Percentiles rank a stretch among this genome's conserved stretches.
phyloP scores from a whole-genome alignment of 257 asterid genomes.

The Henckelia pumila region DNA sequence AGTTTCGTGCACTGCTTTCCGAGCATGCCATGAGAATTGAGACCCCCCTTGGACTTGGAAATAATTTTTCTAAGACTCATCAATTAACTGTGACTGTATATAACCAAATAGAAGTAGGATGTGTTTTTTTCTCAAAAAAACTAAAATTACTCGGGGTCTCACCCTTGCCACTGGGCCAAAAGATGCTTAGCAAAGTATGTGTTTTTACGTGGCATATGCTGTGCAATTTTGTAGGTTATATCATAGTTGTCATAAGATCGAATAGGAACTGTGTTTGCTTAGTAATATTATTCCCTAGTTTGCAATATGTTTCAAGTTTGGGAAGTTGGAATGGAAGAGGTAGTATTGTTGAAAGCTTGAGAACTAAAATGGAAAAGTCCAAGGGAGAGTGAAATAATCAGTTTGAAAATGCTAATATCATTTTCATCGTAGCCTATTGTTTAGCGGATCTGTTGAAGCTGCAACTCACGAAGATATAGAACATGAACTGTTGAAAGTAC shows the following conservation, averaged over 20 bases:
- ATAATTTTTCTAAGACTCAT: neutral
- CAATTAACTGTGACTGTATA: neutral
- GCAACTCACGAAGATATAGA: neutral
- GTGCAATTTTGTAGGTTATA: neutral
- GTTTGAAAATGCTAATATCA: neutral
- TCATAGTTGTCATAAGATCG: neutral
- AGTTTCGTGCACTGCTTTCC: neutral
- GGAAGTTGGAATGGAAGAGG: neutral
- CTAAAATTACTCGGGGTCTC: neutral
- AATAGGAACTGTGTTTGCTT: neutral
- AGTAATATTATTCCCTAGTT: neutral
- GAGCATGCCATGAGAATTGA: constrained; percentile 5
- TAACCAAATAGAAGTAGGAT: neutral
- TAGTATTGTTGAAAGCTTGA: neutral
- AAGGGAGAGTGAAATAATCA: neutral
- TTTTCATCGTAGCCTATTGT: neutral
- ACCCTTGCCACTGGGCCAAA: no score
- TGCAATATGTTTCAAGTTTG: neutral
- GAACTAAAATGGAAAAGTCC: neutral
- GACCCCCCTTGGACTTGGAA: neutral
- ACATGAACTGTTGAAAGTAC: neutral
- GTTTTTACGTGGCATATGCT: no score
- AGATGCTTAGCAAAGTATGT: no score
- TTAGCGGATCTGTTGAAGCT: neutral
- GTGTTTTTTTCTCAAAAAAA: no score